Conservation (phyloP, 768 basidiomycete genomes). For the Boletus sensibilis region DNA sequence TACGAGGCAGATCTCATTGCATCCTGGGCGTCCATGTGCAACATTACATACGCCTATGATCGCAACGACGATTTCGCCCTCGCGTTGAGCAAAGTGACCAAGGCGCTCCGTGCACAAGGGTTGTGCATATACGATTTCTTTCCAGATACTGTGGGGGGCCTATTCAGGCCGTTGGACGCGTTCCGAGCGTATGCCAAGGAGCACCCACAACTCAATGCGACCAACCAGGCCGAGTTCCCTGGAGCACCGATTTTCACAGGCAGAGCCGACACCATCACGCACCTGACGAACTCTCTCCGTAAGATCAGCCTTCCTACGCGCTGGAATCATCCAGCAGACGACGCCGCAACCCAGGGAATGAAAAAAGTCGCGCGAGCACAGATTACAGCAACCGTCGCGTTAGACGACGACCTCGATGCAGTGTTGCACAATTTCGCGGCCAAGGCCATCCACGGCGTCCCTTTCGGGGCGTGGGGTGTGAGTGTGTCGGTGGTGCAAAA, state of each 20-base stretch:
- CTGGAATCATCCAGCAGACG: neutral
- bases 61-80: neutral
- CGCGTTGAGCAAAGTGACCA: neutral
- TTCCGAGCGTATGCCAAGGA: neutral
- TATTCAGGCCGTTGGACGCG: neutral
- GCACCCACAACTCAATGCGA: neutral
- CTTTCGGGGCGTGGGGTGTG: neutral
- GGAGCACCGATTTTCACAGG: neutral
- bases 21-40: neutral
- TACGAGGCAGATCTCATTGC: neutral
- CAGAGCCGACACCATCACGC: neutral
- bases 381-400: neutral
- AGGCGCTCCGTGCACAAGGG: neutral
- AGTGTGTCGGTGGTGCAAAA: neutral
- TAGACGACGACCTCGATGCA: neutral
- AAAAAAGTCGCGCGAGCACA: neutral
- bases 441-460: neutral
- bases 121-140: neutral
- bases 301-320: neutral
- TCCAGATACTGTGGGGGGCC: neutral
- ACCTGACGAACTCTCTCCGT: neutral
- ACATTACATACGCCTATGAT: neutral
- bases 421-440: neutral
- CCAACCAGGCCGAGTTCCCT: neutral
- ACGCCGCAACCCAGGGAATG: neutral